Evolutionary conservation across 2,329 filamentous ascomycete genomes (phyloP).

Genomic region (Aspergillus arachidicola): DNA sequence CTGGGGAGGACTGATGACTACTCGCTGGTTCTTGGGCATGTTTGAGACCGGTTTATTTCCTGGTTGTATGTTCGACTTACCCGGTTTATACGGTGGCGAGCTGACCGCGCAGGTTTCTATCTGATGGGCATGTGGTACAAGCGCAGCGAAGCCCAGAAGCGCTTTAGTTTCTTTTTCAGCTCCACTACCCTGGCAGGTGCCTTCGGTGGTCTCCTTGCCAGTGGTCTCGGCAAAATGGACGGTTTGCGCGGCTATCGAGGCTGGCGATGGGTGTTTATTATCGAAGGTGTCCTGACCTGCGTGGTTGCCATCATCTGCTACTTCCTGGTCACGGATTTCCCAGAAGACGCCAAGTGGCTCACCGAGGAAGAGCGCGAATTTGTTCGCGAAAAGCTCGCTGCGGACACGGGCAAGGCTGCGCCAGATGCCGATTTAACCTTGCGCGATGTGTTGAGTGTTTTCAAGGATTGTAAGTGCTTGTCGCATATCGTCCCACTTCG

Average conservation of each 20-base stretch:
- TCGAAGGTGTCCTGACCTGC: constrained; percentile 66
- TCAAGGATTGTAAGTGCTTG: constrained; percentile 63
- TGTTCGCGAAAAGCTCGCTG: constrained; percentile 66
- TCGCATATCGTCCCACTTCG: not conserved
- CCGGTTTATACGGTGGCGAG: not conserved
- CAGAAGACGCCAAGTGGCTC: constrained; percentile 74
- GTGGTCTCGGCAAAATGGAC: constrained; percentile 61
- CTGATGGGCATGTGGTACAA: constrained; percentile 83
- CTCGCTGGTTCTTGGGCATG: constrained; percentile 79
- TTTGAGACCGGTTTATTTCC: constrained; percentile 74
- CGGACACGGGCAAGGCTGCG: constrained; percentile 69
- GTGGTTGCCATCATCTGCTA: constrained; percentile 60
- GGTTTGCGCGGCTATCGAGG: constrained; percentile 59
- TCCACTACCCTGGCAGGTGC: constrained; percentile 65
- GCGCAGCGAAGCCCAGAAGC: constrained; percentile 82
- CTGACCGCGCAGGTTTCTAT: constrained; percentile 48
- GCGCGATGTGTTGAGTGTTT: constrained; percentile 62
- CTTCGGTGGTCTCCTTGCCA: constrained; percentile 64
- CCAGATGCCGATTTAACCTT: constrained; percentile 63
- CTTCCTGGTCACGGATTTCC: constrained; percentile 74
- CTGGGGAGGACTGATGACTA: constrained; percentile 75
- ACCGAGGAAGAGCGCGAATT: constrained; percentile 44
- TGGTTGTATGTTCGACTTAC: constrained; percentile 54
- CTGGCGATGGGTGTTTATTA: constrained; percentile 59
- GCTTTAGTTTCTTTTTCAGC: constrained; percentile 92